Percentiles rank a stretch among this genome's conserved stretches.
Evolutionary conservation across 371 early-diverging fungal species (phyloP).

Genomic region (Synchytrium microbalum): DNA sequence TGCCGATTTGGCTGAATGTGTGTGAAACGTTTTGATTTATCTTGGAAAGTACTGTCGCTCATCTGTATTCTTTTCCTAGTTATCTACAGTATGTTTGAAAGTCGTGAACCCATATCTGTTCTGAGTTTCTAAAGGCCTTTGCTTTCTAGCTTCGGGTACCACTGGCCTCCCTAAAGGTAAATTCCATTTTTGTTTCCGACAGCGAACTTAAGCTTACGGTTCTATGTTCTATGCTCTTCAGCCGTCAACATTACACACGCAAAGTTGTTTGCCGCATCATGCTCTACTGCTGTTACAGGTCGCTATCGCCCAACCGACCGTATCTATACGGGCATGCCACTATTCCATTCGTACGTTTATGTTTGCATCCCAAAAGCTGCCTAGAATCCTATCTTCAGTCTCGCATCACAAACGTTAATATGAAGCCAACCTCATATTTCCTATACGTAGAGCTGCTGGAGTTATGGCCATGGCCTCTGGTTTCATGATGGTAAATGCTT

Average conservation of each 20-base stretch:
- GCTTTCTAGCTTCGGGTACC: not conserved
- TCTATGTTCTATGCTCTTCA: slow-evolving; percentile 32
- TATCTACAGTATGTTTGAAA: not conserved
- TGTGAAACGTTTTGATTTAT: not conserved
- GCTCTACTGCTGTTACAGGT: slow-evolving; percentile 6
- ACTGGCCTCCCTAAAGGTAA: not conserved
- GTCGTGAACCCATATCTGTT: not conserved
- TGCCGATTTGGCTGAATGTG: not conserved
- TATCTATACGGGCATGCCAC: slow-evolving; percentile 41
- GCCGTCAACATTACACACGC: slow-evolving; percentile 16
- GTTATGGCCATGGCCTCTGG: slow-evolving; percentile 23
- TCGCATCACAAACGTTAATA: slow-evolving; percentile 7
- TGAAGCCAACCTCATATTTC: no score
- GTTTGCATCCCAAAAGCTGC: slow-evolving; percentile 2
- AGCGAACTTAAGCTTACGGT: slow-evolving; percentile 13
- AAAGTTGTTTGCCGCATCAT: slow-evolving; percentile 2
- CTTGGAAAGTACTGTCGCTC: not conserved
- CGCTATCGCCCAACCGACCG: slow-evolving; percentile 20
- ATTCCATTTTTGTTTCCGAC: not conserved
- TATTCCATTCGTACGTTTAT: slow-evolving; percentile 44
- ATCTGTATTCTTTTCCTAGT: no score
- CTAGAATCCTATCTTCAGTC: slow-evolving; percentile 4
- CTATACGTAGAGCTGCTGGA: no score
- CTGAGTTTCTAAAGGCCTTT: not conserved
- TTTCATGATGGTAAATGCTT: slow-evolving; percentile 7